Evolutionary conservation across 768 basidiomycete genomes (phyloP).

Genomic region (Collybiopsis luxurians): DNA sequence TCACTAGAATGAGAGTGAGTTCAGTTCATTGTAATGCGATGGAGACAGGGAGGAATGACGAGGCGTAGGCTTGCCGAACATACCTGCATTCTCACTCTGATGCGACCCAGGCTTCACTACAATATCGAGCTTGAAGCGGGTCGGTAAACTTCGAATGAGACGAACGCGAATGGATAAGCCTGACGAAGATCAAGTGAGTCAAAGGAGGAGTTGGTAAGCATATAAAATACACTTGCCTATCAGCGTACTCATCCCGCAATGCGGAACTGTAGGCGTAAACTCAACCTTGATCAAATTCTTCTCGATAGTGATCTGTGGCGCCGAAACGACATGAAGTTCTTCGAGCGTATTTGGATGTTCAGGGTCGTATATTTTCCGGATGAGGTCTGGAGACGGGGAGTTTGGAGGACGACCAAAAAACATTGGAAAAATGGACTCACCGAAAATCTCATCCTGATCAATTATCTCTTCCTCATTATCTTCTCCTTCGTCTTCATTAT

Average conservation of each 20-base stretch:
- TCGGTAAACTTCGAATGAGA: conserved; percentile 83
- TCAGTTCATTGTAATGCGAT: no score
- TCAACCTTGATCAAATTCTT: conserved; percentile 79
- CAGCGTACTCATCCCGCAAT: conserved; percentile 95
- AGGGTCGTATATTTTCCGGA: conserved; percentile 90
- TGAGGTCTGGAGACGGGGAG: conserved; percentile 64
- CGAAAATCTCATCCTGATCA: conserved; percentile 91
- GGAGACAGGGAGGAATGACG: no score
- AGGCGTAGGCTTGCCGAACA: no score
- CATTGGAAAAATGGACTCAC: conserved; percentile 40
- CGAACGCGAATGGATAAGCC: conserved; percentile 96
- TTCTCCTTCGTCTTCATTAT: conserved; percentile 34
- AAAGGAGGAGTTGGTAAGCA: conserved; percentile 4
- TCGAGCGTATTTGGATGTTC: conserved; percentile 95
- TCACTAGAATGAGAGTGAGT: conserved; percentile 53
- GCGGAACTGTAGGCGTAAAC: conserved; percentile 96
- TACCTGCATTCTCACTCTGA: conserved; percentile 89
- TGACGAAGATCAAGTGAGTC: conserved; percentile 24
- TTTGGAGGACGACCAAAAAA: no score
- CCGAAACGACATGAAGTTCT: conserved; percentile 92
- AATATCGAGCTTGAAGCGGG: conserved; percentile 94
- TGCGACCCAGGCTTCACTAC: conserved; percentile 92
- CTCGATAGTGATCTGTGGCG: conserved; percentile 66
- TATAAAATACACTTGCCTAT: conserved; percentile 61
- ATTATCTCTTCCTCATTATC: conserved; percentile 65